phyloP scores from a whole-genome alignment of 805 yeast genomes.

The Sugiyamaella floridensis region DNA sequence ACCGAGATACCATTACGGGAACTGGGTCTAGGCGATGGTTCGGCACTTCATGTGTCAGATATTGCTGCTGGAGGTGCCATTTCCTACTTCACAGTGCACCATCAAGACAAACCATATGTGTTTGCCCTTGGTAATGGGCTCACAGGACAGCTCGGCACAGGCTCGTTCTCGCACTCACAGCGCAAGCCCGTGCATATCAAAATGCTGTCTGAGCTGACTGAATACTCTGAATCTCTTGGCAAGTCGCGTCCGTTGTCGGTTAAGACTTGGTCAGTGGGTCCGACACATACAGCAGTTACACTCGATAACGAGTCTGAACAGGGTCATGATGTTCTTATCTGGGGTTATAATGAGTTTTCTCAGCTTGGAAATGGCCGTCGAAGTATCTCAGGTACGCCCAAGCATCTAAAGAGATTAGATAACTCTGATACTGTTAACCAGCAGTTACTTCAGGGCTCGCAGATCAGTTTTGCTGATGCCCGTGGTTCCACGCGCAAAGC shows the following conservation, averaged over 20 bases:
- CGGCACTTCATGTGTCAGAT: conserved; percentile 33
- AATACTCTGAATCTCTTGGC: conserved; percentile 45
- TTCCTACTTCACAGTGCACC: conserved; percentile 38
- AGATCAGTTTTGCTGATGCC: conserved; percentile 19
- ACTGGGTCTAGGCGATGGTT: conserved; percentile 37
- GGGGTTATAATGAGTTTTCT: conserved; percentile 82
- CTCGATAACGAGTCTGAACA: conserved; percentile 1
- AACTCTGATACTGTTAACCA: neutral
- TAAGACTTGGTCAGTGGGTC: conserved; percentile 51
- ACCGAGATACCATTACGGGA: conserved; percentile 40
- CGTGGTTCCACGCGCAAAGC: conserved; percentile 24
- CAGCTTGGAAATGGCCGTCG: conserved; percentile 81
- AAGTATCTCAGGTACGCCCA: conserved; percentile 35
- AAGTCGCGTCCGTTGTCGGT: conserved; percentile 42
- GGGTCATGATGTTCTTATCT: conserved; percentile 49
- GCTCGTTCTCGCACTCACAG: conserved; percentile 67
- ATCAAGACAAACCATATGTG: conserved; percentile 28
- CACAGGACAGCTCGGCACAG: conserved; percentile 80
- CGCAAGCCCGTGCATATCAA: conserved; percentile 56
- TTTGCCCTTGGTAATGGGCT: conserved; percentile 78
- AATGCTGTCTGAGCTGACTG: conserved; percentile 41
- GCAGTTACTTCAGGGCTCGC: neutral
- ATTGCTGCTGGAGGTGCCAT: conserved; percentile 70
- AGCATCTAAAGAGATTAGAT: conserved; percentile 29
- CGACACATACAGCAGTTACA: conserved; percentile 42